These are phyloP conservation scores for Houttuynia cordata DNA, from an alignment of 164 flowering plant species.

Conservation along the genomic window DNA sequence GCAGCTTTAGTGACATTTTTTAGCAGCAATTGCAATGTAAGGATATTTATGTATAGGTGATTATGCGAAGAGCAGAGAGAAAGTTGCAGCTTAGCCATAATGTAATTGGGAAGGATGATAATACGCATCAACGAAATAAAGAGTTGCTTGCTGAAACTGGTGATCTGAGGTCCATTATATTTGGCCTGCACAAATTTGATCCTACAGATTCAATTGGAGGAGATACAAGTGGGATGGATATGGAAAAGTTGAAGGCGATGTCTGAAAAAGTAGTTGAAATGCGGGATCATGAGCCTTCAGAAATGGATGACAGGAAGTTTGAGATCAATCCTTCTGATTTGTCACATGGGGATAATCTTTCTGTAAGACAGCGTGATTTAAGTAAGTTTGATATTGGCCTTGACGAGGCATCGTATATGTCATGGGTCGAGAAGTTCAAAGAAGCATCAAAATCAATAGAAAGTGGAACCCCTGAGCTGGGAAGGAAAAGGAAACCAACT, in stretches of 20 bases:
- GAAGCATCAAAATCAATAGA: slow-evolving; percentile 32
- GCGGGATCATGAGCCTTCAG: slow-evolving; percentile 28
- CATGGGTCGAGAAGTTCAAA: slow-evolving; percentile 83
- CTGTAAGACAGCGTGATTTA: slow-evolving; percentile 14
- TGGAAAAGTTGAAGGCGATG: slow-evolving; percentile 33
- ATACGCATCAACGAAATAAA: slow-evolving; percentile 17
- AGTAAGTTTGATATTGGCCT: slow-evolving; percentile 33
- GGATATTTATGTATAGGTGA: slow-evolving; percentile 35
- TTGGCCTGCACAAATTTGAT: slow-evolving; percentile 71
- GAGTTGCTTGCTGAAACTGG: slow-evolving; percentile 37
- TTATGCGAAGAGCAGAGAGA: slow-evolving; percentile 72
- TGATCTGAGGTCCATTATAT: slow-evolving; percentile 64
- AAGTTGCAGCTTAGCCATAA: slow-evolving; percentile 74
- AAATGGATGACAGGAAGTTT: slow-evolving; percentile 38
- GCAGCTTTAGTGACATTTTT: neutral
- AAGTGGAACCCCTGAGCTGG: slow-evolving; percentile 18
- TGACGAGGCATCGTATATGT: slow-evolving; percentile 71
- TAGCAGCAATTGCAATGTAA: neutral
- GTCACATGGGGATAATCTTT: slow-evolving; percentile 18
- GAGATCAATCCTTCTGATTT: slow-evolving; percentile 34
- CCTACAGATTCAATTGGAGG: slow-evolving; percentile 32
- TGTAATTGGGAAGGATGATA: slow-evolving; percentile 38
- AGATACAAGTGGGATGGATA: slow-evolving; percentile 23
- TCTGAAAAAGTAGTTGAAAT: slow-evolving; percentile 52
- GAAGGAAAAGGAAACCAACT: slow-evolving; percentile 25